Base-by-base conservation (phyloP, 768 basidiomycete genomes). In the Termitomyces titanicus region DNA sequence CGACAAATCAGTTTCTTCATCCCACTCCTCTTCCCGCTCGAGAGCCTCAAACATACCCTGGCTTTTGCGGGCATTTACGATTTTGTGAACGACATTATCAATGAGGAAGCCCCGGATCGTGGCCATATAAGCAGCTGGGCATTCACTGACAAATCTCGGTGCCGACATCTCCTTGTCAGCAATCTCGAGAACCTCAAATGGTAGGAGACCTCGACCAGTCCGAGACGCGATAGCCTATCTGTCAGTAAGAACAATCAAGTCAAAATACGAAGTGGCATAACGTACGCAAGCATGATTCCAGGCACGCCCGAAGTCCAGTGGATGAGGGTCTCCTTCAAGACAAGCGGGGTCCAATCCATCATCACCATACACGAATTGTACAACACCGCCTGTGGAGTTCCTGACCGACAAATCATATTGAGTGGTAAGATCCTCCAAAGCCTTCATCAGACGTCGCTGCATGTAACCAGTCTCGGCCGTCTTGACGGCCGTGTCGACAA, bases 381-480 rank as follows among this genome's bases (percentile, higher is more conserved):
- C 95, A 15, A 99, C 84, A 44, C 94, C 95, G 3, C 97, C 97
- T 0, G 83, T 83, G 2, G 94, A 95, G 70, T 95, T 98, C 29
- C 97, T 83, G 22, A 99, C 96, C 9, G 94, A 94, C 22, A 94
- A 73, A 70, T 99, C 97, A 68, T 99, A 99, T 54, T 96, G 93
- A 0, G 92, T 93, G 3, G 92, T 94, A 35, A 99, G 75, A 74
- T 99, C 97, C 67, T 99, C 97, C 61, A 99, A 72, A 2, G 96
- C 96, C 69, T 99, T 99, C 97, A 99, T 98, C 58, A 99, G 72
- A 54, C 97, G 91, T 47, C 97, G 85, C 66, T 96, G 94, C 96
- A 99, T 99, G 74, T 99, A 99, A 39, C 97, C 97, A 1, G 97
- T 99, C 72, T 99, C 97, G 13, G 97, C 97, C 0, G 97, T 99